These are phyloP conservation scores for Leccinum boreale DNA, from an alignment of 768 basidiomycete genomes.

Conservation along the genomic window DNA sequence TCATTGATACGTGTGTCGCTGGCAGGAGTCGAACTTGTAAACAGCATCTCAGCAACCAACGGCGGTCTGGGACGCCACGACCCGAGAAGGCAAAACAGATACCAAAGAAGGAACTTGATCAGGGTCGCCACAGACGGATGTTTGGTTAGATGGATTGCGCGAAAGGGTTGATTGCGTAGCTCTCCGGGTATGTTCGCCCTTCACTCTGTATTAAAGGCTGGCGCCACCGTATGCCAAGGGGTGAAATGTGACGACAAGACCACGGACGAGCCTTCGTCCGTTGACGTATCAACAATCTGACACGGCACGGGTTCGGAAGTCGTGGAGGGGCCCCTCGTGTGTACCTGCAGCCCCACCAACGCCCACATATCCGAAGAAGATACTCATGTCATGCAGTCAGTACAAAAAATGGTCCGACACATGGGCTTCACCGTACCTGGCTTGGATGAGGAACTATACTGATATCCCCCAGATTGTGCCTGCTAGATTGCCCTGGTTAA, in stretches of 20 bases:
- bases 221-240: neutral
- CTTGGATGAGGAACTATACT: neutral
- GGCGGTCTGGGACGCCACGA: conserved; percentile 8
- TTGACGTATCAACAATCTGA: neutral
- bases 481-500: conserved; percentile 5
- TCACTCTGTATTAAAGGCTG: conserved; percentile 1
- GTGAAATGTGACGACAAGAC: conserved; percentile 6
- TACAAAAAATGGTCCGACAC: conserved; percentile 3
- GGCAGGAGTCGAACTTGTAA: conserved; percentile 5
- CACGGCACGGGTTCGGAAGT: neutral
- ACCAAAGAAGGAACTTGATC: conserved; percentile 12
- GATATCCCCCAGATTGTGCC: conserved; percentile 11
- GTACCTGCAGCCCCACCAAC: neutral
- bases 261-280: neutral
- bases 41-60: conserved; percentile 3
- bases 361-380: neutral
- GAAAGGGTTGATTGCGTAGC: conserved; percentile 13
- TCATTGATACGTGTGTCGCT: conserved; percentile 5
- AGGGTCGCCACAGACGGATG: conserved; percentile 9
- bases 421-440: conserved; percentile 12
- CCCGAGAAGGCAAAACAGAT: conserved; percentile 3
- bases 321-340: neutral
- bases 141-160: conserved; percentile 10
- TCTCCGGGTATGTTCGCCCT: conserved; percentile 3
- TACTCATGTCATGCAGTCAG: conserved; percentile 1